Evolutionary conservation across 75 land plant genomes (phyloP).

Genomic region (Adiantum capillusveneris): DNA sequence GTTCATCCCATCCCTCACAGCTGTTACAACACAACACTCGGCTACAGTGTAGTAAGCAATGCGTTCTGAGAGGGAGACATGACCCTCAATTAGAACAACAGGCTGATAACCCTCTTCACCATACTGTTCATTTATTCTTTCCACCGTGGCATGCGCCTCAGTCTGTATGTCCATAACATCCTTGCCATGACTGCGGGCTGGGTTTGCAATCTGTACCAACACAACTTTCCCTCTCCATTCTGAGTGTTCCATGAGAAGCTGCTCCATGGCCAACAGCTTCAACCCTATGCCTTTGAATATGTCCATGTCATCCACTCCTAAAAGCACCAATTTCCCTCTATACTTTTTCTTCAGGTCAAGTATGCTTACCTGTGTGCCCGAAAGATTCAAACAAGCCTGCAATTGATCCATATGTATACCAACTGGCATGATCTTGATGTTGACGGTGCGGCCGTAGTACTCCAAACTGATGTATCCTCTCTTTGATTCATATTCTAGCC

Average conservation of each 20-base stretch:
- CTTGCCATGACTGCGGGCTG: constrained; percentile 34
- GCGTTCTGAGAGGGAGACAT: constrained; percentile 27
- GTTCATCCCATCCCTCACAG: constrained; percentile 52
- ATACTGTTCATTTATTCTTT: constrained; percentile 36
- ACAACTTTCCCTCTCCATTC: constrained; percentile 38
- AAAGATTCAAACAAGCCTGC: constrained; percentile 19
- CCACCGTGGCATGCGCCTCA: constrained; percentile 24
- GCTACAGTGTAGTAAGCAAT: constrained; percentile 49
- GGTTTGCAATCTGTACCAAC: constrained; percentile 44
- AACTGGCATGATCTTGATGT: constrained; percentile 52
- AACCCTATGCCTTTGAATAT: constrained; percentile 50
- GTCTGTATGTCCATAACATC: constrained; percentile 27
- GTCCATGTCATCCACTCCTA: constrained; percentile 57
- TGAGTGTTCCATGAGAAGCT: constrained; percentile 31
- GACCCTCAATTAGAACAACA: constrained; percentile 26
- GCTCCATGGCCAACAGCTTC: constrained; percentile 47
- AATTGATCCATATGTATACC: constrained; percentile 51
- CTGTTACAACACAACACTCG: constrained; percentile 49
- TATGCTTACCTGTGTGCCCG: constrained; percentile 27
- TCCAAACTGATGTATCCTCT: constrained; percentile 49
- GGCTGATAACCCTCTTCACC: constrained; percentile 28
- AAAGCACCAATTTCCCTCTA: constrained; percentile 34
- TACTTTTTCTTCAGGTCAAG: constrained; percentile 30
- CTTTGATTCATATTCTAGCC: constrained; percentile 47
- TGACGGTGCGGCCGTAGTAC: constrained; percentile 45